These are phyloP conservation scores for Scenedesmus sp. DNA, from an alignment of 163 green algal species.

Conservation along the genomic window DNA sequence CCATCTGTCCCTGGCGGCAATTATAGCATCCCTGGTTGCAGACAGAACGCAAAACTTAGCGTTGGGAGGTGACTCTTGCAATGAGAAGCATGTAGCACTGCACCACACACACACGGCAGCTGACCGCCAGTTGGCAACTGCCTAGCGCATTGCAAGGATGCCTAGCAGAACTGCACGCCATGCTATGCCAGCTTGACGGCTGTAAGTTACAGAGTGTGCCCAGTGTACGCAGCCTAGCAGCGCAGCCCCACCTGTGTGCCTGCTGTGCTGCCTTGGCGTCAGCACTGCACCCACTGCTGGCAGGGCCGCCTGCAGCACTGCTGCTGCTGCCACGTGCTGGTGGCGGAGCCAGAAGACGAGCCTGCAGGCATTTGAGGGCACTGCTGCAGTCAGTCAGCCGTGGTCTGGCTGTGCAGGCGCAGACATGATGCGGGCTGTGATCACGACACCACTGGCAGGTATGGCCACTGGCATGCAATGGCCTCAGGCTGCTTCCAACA, in stretches of 20 bases:
- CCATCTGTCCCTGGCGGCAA: conserved; percentile 18
- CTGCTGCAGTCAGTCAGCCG: background rate
- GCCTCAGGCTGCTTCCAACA: too few relatives aligned
- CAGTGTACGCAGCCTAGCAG: background rate
- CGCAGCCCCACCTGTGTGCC: background rate
- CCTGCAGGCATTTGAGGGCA: background rate
- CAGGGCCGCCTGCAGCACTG: background rate
- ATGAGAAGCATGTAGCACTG: too few relatives aligned
- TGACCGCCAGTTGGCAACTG: too few relatives aligned
- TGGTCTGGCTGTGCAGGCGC: background rate
- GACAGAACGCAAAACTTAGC: background rate
- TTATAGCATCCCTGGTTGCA: conserved; percentile 8
- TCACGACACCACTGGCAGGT: too few relatives aligned
- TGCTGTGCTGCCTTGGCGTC: background rate
- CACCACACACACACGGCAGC: too few relatives aligned
- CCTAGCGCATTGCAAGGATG: too few relatives aligned
- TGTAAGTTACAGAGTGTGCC: too few relatives aligned
- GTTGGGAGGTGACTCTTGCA: too few relatives aligned
- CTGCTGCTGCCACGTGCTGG: background rate
- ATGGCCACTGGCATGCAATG: too few relatives aligned
- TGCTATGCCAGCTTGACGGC: too few relatives aligned
- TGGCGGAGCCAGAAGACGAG: background rate
- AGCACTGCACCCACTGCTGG: background rate
- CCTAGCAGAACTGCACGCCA: too few relatives aligned
- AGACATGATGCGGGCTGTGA: background rate